Evolutionary conservation across 768 basidiomycete genomes (phyloP).

Genomic region (Pilatotrama ljubarskyi): DNA sequence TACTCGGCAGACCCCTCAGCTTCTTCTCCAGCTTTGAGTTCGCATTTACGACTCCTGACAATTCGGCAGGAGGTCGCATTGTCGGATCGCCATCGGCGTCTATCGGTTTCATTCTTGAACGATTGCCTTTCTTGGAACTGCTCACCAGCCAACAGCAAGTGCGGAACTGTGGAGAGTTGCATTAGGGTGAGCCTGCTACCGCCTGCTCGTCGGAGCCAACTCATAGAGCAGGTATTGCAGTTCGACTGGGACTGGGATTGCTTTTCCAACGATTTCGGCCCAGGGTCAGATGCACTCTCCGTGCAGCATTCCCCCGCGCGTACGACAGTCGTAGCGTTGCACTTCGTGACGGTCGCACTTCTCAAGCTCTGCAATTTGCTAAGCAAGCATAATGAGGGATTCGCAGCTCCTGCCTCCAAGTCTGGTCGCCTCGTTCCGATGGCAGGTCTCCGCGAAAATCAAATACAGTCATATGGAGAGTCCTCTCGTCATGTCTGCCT

Average conservation of each 20-base stretch:
- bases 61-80: neutral
- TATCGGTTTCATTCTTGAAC: slow-evolving; percentile 15
- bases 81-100: neutral
- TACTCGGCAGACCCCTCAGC: no score
- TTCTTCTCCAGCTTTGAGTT: neutral
- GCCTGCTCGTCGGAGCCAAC: no score
- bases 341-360: neutral
- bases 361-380: neutral
- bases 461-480: no score
- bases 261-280: no score
- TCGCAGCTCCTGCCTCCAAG: neutral
- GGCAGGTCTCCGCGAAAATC: neutral
- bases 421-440: neutral
- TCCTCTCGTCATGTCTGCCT: neutral
- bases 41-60: neutral
- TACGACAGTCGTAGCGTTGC: neutral
- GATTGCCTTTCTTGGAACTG: slow-evolving; percentile 12
- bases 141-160: no score
- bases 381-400: neutral
- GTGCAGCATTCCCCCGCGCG: no score
- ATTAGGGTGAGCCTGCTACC: no score
- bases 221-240: no score
- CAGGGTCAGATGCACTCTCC: no score
- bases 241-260: no score
- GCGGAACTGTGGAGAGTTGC: no score